Evolutionary conservation across 148 eudicot genomes (phyloP).

Genomic region (Chenopodium suecicum): DNA sequence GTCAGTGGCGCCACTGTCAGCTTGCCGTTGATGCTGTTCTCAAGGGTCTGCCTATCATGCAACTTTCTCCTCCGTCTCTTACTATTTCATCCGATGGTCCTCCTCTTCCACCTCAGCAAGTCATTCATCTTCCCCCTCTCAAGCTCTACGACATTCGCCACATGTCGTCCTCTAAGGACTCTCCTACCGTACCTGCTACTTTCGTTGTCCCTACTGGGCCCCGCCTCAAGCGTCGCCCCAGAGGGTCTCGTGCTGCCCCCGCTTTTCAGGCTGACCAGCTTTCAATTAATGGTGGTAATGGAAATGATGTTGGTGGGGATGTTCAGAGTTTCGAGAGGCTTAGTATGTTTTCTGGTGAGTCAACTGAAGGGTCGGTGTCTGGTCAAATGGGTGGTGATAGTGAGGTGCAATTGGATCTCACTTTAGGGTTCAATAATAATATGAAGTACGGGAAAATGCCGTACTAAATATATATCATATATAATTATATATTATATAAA

Average conservation of each 20-base stretch:
- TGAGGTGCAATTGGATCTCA: conserved; percentile 27
- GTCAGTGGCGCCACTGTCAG: conserved; percentile 63
- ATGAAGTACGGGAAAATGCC: neutral
- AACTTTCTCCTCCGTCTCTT: conserved; percentile 15
- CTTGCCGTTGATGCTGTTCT: conserved; percentile 71
- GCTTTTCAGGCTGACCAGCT: conserved; percentile 10
- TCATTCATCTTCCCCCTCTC: conserved; percentile 27
- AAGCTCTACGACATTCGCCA: conserved; percentile 51
- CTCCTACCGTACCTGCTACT: neutral
- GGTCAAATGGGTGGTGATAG: conserved; percentile 17
- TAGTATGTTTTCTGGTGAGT: conserved; percentile 39
- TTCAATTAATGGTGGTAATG: conserved; percentile 1
- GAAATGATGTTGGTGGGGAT: conserved; percentile 2
- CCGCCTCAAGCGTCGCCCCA: conserved; percentile 14
- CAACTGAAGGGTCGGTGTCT: conserved; percentile 34
- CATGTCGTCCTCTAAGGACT: conserved; percentile 22
- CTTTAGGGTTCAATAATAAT: conserved; percentile 23
- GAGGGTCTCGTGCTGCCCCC: neutral
- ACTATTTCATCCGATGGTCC: neutral
- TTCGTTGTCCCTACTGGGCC: conserved; percentile 16
- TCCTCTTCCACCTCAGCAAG: conserved; percentile 21
- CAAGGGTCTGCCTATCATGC: conserved; percentile 42
- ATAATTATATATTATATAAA: neutral
- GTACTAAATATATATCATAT: neutral
- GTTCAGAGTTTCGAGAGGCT: conserved; percentile 29